Conservation (phyloP, 2,329 filamentous ascomycete genomes). For the Botrytis galanthina region DNA sequence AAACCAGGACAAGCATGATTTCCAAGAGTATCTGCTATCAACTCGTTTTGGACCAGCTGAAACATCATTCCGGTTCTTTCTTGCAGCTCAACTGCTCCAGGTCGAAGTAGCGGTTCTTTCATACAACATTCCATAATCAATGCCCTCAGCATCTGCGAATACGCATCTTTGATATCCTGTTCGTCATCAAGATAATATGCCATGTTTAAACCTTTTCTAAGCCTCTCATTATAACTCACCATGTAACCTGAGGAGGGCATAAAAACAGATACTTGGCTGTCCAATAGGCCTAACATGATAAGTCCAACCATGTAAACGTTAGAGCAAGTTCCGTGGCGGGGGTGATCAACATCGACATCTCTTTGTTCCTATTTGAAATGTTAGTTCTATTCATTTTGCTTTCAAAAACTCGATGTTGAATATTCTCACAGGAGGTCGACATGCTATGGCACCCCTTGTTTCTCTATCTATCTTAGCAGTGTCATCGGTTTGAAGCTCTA, state of each 20-base stretch:
- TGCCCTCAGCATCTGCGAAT: not conserved
- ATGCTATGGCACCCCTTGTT: not conserved
- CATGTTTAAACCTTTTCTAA: not conserved
- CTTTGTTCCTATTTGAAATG: not conserved
- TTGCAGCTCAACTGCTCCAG: not conserved
- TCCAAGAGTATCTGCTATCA: not conserved
- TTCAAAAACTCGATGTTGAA: too few species aligned
- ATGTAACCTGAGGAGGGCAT: not conserved
- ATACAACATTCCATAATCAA: slow-evolving; percentile 2
- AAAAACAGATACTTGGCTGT: not conserved
- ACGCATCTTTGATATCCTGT: not conserved
- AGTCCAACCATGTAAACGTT: not conserved
- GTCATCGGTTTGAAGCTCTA: not conserved
- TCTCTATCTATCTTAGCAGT: not conserved
- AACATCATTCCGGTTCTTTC: not conserved
- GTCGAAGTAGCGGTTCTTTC: not conserved
- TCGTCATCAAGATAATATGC: not conserved
- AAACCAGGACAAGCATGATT: not conserved
- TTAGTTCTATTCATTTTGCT: not conserved
- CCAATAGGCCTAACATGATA: not conserved
- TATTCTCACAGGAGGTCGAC: not conserved
- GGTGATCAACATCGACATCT: not conserved
- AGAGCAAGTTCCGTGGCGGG: not conserved
- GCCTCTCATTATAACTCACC: not conserved
- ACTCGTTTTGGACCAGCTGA: too few species aligned